phyloP scores from a whole-genome alignment of 345 rosid genomes.

The Gossypium raimondii region DNA sequence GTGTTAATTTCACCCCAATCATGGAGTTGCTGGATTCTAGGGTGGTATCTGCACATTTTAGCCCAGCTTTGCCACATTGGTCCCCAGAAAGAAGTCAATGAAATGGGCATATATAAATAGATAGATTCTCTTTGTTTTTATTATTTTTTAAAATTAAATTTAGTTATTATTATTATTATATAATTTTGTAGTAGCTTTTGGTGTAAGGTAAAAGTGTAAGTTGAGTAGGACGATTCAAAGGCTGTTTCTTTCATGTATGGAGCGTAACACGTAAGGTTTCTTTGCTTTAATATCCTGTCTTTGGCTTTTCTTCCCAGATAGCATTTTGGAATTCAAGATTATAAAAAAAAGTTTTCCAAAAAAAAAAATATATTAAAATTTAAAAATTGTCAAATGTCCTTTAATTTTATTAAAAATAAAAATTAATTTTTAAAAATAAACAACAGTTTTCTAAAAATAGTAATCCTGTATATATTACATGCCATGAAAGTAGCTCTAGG shows the following conservation, averaged over 20 bases:
- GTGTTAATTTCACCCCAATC: slow-evolving; percentile 83
- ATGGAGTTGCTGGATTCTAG: slow-evolving; percentile 84
- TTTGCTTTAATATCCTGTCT: too few relatives aligned
- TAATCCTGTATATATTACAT: too few relatives aligned
- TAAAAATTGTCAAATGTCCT: too few relatives aligned
- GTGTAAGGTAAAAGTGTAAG: slow-evolving; percentile 13
- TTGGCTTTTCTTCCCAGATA: too few relatives aligned
- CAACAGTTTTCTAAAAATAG: too few relatives aligned
- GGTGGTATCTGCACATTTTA: slow-evolving; percentile 64
- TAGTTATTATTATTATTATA: neutral
- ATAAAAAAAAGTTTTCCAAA: too few relatives aligned
- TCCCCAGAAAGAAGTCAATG: slow-evolving; percentile 55
- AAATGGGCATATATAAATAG: neutral
- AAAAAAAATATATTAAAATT: too few relatives aligned
- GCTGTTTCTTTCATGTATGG: too few relatives aligned
- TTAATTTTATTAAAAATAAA: too few relatives aligned
- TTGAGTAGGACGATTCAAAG: slow-evolving; percentile 28
- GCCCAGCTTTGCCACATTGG: slow-evolving; percentile 76
- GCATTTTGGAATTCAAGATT: too few relatives aligned
- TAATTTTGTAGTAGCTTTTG: neutral
- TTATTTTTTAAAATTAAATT: neutral
- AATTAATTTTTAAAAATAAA: too few relatives aligned
- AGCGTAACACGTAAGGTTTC: too few relatives aligned
- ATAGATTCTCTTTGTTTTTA: slow-evolving; percentile 18
- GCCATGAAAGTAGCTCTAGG: neutral